phyloP scores from a whole-genome alignment of 2,329 filamentous ascomycete genomes.

The Cladophialophora exuberans region DNA sequence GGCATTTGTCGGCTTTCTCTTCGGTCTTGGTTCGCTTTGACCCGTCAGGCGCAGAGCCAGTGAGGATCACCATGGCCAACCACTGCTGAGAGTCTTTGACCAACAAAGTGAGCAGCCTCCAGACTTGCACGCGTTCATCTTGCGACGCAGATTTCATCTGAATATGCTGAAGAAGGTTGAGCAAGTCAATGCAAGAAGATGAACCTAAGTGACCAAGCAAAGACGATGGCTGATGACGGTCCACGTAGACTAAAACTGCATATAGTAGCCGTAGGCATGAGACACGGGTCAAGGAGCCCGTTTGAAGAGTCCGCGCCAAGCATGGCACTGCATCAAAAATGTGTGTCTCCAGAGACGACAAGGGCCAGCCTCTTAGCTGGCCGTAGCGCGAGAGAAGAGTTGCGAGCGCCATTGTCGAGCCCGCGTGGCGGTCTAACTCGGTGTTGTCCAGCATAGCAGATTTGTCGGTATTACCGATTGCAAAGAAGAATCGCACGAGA shows the following conservation, averaged over 20 bases:
- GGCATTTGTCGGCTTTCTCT: conserved; percentile 41
- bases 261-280: conserved; percentile 18
- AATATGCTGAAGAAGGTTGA: conserved; percentile 75
- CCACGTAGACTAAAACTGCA: conserved; percentile 16
- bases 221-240: conserved; percentile 23
- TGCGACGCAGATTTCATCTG: conserved; percentile 58
- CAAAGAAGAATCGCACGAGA: conserved; percentile 70
- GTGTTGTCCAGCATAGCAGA: conserved; percentile 37
- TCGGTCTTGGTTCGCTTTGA: conserved; percentile 62
- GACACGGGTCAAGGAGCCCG: background rate
- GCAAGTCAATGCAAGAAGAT: conserved; percentile 79
- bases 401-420: conserved; percentile 66
- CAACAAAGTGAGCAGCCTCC: conserved; percentile 84
- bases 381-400: conserved; percentile 72
- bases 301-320: conserved; percentile 21
- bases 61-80: conserved; percentile 91
- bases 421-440: conserved; percentile 65
- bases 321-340: conserved; percentile 71
- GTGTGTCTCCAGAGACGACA: conserved; percentile 71
- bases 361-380: conserved; percentile 64
- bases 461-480: conserved; percentile 53
- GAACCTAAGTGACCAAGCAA: conserved; percentile 86
- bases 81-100: conserved; percentile 91
- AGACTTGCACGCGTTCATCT: conserved; percentile 61
- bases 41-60: conserved; percentile 77